These are phyloP conservation scores for Oryza meridionalis DNA, from an alignment of 176 grass and related monocot species.

Conservation along the genomic window DNA sequence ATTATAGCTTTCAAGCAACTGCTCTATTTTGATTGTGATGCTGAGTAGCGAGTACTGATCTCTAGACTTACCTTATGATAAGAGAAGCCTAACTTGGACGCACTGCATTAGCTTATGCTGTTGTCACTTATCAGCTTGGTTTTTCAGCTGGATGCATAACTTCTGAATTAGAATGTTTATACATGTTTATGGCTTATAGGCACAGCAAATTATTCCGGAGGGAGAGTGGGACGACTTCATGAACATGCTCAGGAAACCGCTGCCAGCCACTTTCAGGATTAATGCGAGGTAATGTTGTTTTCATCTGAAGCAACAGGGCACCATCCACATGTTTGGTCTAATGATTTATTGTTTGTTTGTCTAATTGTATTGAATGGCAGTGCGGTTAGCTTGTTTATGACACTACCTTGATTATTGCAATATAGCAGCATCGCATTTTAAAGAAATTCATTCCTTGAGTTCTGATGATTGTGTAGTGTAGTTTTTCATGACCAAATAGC, in stretches of 20 bases:
- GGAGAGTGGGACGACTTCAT: slow-evolving; percentile 88
- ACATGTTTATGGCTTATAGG: slow-evolving; percentile 50
- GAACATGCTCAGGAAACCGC: slow-evolving; percentile 66
- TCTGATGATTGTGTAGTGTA: not conserved
- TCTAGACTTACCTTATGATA: not conserved
- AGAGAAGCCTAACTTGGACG: not conserved
- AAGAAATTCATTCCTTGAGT: not conserved
- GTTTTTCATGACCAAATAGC: not conserved
- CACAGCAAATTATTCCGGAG: slow-evolving; percentile 68
- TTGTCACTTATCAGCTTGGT: not conserved
- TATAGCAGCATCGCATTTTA: not conserved
- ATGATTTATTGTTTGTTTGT: not conserved
- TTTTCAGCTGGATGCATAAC: not conserved
- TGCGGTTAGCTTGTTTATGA: slow-evolving; percentile 17
- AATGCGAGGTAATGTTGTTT: slow-evolving; percentile 67
- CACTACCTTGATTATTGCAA: not conserved
- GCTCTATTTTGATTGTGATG: too few relatives aligned
- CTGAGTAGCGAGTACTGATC: not conserved
- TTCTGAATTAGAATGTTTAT: not conserved
- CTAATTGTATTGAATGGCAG: not conserved
- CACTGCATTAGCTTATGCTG: not conserved
- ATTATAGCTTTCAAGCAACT: not conserved
- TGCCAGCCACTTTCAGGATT: slow-evolving; percentile 89
- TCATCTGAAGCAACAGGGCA: not conserved
- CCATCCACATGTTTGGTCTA: not conserved